These are phyloP conservation scores for Penicillium decumbens DNA, from an alignment of 2,329 filamentous ascomycete species.

Conservation along the genomic window DNA sequence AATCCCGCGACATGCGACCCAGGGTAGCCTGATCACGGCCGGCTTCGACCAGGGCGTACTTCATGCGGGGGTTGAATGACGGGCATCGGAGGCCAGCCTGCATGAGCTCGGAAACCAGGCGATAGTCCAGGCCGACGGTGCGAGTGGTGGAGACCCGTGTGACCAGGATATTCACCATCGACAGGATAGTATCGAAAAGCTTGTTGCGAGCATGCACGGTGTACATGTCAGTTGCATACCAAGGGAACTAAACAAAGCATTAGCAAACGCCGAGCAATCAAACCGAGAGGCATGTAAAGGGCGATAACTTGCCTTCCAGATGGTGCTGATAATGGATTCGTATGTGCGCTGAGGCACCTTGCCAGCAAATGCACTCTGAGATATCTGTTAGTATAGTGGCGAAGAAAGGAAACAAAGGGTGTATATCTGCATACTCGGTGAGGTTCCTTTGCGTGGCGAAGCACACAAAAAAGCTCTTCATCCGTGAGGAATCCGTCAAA, in stretches of 20 bases:
- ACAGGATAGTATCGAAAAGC: conserved; percentile 42
- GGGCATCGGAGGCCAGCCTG: conserved; percentile 41
- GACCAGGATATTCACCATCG: conserved; percentile 65
- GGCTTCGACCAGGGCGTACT: conserved; percentile 24
- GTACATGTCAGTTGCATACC: conserved; percentile 45
- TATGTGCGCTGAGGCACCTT: conserved; percentile 52
- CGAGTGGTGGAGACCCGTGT: conserved; percentile 52
- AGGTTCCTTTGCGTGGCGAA: conserved; percentile 48
- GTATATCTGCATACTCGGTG: conserved; percentile 42
- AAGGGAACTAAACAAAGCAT: conserved; percentile 44
- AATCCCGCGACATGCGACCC: neutral
- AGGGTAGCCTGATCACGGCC: neutral
- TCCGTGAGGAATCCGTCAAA: conserved; percentile 50
- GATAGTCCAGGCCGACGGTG: conserved; percentile 38
- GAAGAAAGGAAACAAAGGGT: neutral
- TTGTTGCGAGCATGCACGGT: conserved; percentile 46
- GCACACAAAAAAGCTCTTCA: conserved; percentile 48
- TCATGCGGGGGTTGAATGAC: conserved; percentile 44
- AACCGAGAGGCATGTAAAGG: neutral
- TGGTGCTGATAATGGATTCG: conserved; percentile 49
- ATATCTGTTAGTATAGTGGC: neutral
- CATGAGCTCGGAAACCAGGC: conserved; percentile 39
- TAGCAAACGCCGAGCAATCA: conserved; percentile 5
- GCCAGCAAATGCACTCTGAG: conserved; percentile 47
- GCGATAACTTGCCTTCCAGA: conserved; percentile 43